Base-by-base conservation (phyloP, 495 filamentous ascomycete genomes). In the Lophiostoma macrostomum region DNA sequence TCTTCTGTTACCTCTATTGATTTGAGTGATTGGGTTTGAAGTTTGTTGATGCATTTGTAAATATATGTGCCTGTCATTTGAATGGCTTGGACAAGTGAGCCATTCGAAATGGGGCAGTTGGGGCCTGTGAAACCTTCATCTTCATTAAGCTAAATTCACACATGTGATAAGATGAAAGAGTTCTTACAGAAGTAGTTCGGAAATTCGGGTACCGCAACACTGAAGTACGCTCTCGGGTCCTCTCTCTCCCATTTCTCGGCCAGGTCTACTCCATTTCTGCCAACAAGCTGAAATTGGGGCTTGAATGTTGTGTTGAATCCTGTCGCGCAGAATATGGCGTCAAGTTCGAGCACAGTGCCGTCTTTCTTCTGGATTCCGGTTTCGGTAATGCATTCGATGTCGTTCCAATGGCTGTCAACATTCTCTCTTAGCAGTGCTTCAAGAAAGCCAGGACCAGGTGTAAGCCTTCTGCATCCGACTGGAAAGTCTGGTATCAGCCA, bases 231-330 rank as follows among this genome's bases (percentile, higher is more conserved):
- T 39, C 18, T 20, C 7, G 36, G 36, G 7, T 39, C 18, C 16
- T 12, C 36, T 18, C 16, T 7, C 18, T 39, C 18, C 36, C 36
- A 39, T 16, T 13, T 39, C 12, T 39, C 18, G 8, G 36, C 11
- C 11, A 39, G 36, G 16, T 39, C 8, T 7, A 13, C 18, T 8
- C 18, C 12, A 39, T 8, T 13, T 7, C 36, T 7, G 36, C 36
- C 36, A 7, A 13, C 18, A 8, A 39, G 36, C 7, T 8, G 8
- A 39, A 39, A 39, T 39, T 20, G 36, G 36, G 36, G 18, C 16
- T 39, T 8, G 36, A 39, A 39, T 20, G 36, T 39, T 8, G 36
- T 39, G 36, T 39, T 20, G 18, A 39, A 39, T 8, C 36, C 36
- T 20, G 36, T 39, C 7, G 36, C 36, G 36, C 36, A 39, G 36